Conservation (phyloP, 2,329 filamentous ascomycete species). For the Didymella lethalis region DNA sequence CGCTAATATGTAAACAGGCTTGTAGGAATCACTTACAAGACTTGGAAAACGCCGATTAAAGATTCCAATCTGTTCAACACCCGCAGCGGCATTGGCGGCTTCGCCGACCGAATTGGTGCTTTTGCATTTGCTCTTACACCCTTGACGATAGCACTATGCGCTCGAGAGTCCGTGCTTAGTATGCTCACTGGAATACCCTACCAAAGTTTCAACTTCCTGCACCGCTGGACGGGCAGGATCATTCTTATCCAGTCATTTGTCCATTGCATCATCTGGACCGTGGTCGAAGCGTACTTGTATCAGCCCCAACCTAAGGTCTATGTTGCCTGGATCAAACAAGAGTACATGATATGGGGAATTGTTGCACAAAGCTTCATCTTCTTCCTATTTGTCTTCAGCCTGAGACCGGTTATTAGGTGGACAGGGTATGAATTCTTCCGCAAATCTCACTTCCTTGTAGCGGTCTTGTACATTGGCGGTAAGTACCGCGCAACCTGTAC, state of each 20-base stretch:
- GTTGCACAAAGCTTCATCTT: slow-evolving; percentile 70
- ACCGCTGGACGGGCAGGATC: slow-evolving; percentile 76
- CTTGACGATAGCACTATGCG: slow-evolving; percentile 69
- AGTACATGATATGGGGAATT: slow-evolving; percentile 76
- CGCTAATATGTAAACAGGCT: slow-evolving; percentile 49
- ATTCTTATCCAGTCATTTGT: slow-evolving; percentile 72
- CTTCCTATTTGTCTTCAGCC: slow-evolving; percentile 67
- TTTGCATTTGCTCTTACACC: slow-evolving; percentile 77
- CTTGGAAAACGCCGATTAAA: slow-evolving; percentile 72
- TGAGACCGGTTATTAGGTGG: slow-evolving; percentile 63
- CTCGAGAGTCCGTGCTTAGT: slow-evolving; percentile 71
- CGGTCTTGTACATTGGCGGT: slow-evolving; percentile 71
- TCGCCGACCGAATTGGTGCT: slow-evolving; percentile 71
- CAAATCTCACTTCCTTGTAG: slow-evolving; percentile 74
- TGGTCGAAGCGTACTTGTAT: slow-evolving; percentile 71
- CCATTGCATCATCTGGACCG: slow-evolving; percentile 74
- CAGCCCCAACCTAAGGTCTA: slow-evolving; percentile 71
- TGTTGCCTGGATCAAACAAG: slow-evolving; percentile 64
- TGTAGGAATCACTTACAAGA: slow-evolving; percentile 70
- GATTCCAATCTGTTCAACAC: slow-evolving; percentile 66
- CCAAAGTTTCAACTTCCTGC: slow-evolving; percentile 74
- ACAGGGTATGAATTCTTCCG: slow-evolving; percentile 80
- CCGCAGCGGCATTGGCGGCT: slow-evolving; percentile 69
- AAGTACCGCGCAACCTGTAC: neutral
- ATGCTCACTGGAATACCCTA: slow-evolving; percentile 75